Conservation (phyloP, 1,284 basidiomycete species). For the Microbotryomycetes sp. region DNA sequence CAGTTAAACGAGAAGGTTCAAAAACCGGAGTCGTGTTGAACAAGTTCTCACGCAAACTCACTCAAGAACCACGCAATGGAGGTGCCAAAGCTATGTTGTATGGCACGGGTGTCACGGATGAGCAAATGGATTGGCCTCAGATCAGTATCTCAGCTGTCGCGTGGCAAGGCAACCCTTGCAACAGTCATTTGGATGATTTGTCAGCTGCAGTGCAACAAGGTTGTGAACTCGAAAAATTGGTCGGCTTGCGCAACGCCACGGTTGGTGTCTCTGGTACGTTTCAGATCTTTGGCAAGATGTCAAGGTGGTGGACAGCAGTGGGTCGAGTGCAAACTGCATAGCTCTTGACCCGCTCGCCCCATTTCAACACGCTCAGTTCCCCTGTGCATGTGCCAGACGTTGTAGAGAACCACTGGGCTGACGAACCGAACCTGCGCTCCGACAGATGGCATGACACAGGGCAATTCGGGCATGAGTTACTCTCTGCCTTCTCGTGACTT, state of each 20-base stretch:
- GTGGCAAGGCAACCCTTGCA: conserved; percentile 13
- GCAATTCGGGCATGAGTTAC: conserved; percentile 58
- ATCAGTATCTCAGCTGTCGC: conserved; percentile 5
- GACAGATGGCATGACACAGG: conserved; percentile 5
- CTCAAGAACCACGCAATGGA: neutral
- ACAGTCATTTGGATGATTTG: conserved; percentile 7
- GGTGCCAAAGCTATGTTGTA: conserved; percentile 13
- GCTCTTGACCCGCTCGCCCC: too few species aligned
- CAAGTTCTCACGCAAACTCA: neutral
- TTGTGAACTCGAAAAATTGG: conserved; percentile 12
- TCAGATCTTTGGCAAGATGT: neutral
- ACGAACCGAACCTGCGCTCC: too few species aligned
- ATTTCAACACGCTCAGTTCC: too few species aligned
- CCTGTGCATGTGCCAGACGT: too few species aligned
- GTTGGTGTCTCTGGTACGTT: conserved; percentile 7
- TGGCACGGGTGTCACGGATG: conserved; percentile 7
- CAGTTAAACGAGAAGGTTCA: neutral
- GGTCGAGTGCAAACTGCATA: too few species aligned
- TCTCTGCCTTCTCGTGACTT: conserved; percentile 78
- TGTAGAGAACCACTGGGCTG: too few species aligned
- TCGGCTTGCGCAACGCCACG: conserved; percentile 5
- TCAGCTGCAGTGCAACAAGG: conserved; percentile 11
- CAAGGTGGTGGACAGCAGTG: too few species aligned
- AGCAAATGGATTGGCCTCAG: conserved; percentile 9
- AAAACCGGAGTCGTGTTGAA: neutral